These are phyloP conservation scores for Nadsonia commutata DNA, from an alignment of 1,139 yeast species.

Conservation along the genomic window DNA sequence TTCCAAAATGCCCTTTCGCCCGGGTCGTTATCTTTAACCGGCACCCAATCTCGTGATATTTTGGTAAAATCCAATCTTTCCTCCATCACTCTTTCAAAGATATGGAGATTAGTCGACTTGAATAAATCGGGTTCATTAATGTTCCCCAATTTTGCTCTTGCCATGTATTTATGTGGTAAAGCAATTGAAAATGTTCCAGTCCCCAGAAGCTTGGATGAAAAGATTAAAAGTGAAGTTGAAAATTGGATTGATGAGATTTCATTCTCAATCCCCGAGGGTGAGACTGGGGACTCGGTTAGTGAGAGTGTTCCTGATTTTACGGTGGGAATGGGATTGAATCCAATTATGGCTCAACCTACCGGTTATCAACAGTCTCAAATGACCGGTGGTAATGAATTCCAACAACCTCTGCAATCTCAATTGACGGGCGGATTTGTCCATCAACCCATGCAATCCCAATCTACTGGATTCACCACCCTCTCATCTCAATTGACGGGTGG, in stretches of 20 bases:
- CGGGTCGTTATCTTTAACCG: constrained; percentile 64
- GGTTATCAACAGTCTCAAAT: constrained; percentile 18
- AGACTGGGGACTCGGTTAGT: constrained; percentile 11
- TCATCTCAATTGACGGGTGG: constrained; percentile 27
- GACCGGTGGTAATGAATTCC: constrained; percentile 13
- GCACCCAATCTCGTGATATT: constrained; percentile 66
- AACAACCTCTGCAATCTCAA: constrained; percentile 23
- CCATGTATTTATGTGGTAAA: constrained; percentile 74
- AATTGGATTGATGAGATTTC: constrained; percentile 82
- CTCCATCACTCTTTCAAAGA: constrained; percentile 65
- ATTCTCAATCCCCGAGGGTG: constrained; percentile 57
- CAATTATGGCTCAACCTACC: constrained; percentile 20
- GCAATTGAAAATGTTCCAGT: constrained; percentile 64
- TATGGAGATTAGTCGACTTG: constrained; percentile 86
- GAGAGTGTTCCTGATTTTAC: constrained; percentile 21
- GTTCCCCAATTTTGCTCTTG: constrained; percentile 91
- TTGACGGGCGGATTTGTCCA: constrained; percentile 18
- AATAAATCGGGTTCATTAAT: constrained; percentile 70
- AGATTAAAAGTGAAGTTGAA: constrained; percentile 67
- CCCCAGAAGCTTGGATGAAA: constrained; percentile 59
- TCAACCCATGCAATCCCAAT: constrained; percentile 20
- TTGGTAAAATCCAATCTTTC: constrained; percentile 66
- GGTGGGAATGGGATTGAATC: not conserved
- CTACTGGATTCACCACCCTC: constrained; percentile 26
- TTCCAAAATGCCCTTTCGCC: constrained; percentile 65